Base-by-base conservation (phyloP, 148 eudicot species). In the Amaranthus cruentus region DNA sequence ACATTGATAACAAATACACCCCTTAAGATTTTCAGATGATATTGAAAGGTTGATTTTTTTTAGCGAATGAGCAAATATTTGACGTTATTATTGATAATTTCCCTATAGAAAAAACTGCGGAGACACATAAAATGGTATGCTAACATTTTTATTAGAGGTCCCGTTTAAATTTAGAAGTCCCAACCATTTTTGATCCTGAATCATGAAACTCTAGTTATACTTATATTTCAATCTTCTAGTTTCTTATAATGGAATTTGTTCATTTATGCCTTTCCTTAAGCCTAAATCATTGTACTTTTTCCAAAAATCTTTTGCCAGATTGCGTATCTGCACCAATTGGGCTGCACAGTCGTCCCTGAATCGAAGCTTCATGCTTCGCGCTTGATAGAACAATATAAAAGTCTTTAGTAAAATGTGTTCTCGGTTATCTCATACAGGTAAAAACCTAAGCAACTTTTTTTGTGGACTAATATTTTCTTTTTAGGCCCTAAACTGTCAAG, bases 361-460 rank as follows among this genome's bases (percentile, higher is more conserved):
- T 88, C 96, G 5, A 89, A 91, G 67, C 97, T 92, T 42, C 97
- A 92, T 55, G 97, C 96, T 51, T 92, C 97, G 13, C 91, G 83
- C 63, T 73, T 92, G 77, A 92, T 92, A 51, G 97, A 92, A 69
- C 83, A 90, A 75, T 92, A 92, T 83, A 92, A 85, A 71, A 83
- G 88, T 62, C 54, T 92, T 56, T 92, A 85, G 82, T 21, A 14
- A 42, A 57, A n/a, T 58, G 46, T 59, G 62, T 8, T 58, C n/a
- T 6, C 62, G 15, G 42, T 9, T 57, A 3, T 28, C 21, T 4
- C 10, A 28, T 62, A 42, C 6, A 57, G 61, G 61, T 57, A 57
- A n/a, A 57, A 7, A 15, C 38, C 38, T 28, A 28, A 28, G 38
- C 38, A 28, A 28, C 38, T 28, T 28, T 28, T 28, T 28, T 28